These are phyloP conservation scores for Aquilaria sinensis DNA, from an alignment of 345 rosid species.

Conservation along the genomic window DNA sequence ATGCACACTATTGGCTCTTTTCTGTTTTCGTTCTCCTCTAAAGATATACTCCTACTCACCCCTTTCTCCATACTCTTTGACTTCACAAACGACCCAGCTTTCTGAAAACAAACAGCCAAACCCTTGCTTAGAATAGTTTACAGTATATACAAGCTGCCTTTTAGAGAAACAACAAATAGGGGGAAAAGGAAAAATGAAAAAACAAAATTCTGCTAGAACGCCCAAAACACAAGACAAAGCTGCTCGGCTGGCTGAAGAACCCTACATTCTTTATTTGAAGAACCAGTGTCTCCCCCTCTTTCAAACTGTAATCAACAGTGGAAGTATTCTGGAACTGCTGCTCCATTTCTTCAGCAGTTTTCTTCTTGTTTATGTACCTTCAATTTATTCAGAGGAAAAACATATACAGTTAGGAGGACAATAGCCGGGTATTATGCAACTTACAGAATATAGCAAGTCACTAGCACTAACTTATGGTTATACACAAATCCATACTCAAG, in stretches of 20 bases:
- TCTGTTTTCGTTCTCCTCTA: constrained; percentile 50
- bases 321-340: constrained; percentile 82
- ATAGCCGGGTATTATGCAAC: neutral
- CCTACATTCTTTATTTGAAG: constrained; percentile 77
- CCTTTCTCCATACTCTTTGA: constrained; percentile 54
- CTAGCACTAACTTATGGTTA: neutral
- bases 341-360: constrained; percentile 98
- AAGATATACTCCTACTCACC: constrained; percentile 33
- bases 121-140: neutral
- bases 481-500: neutral
- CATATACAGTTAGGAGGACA: neutral
- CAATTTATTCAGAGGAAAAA: constrained; percentile 5
- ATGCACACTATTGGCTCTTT: constrained; percentile 52
- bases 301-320: constrained; percentile 77
- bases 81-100: constrained; percentile 33
- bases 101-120: constrained; percentile 21
- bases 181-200: neutral
- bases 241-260: neutral
- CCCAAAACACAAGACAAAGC: neutral
- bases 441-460: neutral
- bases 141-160: neutral
- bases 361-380: constrained; percentile 94
- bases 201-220: constrained; percentile 1
- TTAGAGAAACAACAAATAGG: neutral
- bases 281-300: constrained; percentile 88